Evolutionary conservation across 495 filamentous ascomycete genomes (phyloP).

Genomic region (Cercophora scortea): DNA sequence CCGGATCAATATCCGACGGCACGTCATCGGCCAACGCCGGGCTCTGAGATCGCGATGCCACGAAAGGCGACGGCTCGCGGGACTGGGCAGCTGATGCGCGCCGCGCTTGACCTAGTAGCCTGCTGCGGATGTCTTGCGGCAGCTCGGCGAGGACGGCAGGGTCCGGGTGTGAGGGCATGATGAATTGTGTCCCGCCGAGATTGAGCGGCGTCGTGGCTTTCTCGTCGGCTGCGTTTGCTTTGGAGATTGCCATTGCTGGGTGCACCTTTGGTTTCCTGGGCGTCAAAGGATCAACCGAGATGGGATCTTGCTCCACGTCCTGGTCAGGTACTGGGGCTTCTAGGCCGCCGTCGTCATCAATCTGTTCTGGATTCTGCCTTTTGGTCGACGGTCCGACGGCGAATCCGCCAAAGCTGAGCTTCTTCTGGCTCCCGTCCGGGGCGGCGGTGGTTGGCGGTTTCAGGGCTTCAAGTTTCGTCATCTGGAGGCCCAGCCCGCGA

Average conservation of each 20-base stretch:
- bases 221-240: constrained; percentile 46
- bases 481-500: constrained; percentile 79
- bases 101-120: constrained; percentile 45
- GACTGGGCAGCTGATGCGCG: constrained; percentile 11
- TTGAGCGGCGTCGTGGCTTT: constrained; percentile 63
- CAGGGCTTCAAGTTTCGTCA: constrained; percentile 81
- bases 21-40: constrained; percentile 27
- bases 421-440: constrained; percentile 38
- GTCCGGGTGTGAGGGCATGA: constrained; percentile 75
- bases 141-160: constrained; percentile 67
- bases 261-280: constrained; percentile 56
- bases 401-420: constrained; percentile 14
- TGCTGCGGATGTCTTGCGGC: constrained; percentile 68
- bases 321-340: background rate
- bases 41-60: constrained; percentile 31
- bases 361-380: constrained; percentile 22
- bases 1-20: constrained; percentile 56
- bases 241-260: constrained; percentile 47
- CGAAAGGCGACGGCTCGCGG: constrained; percentile 14
- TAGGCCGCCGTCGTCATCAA: constrained; percentile 18
- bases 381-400: constrained; percentile 9
- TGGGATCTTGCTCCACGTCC: constrained; percentile 36
- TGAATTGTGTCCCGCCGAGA: constrained; percentile 76
- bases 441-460: constrained; percentile 35
- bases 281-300: constrained; percentile 44